Evolutionary conservation across 2,329 filamentous ascomycete genomes (phyloP), one percentile per base, ranked within the genome.

Genomic region (Alternaria conjuncta): DNA sequence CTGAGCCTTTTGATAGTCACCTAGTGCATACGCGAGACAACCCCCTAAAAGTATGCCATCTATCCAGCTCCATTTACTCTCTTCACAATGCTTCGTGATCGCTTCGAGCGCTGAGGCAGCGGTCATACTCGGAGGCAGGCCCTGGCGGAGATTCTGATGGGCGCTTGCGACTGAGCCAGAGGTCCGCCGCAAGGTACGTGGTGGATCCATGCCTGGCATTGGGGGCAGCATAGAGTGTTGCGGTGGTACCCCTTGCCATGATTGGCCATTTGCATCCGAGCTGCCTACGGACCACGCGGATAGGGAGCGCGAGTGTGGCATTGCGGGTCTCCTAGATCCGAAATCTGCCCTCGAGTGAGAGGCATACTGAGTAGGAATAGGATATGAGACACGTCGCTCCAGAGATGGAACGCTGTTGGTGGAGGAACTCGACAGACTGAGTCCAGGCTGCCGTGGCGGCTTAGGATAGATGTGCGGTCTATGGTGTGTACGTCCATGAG

Each of bases 31-130:
- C 54, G 95, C 91, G 61, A 99, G 84, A 81, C 96, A 98, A 3
- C 96, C 96, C 43, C 92, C 93, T 7, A 98, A 84, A 43, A 98
- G 84, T 84, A 98, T 94, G 3, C 96, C 96, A 75, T 98, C 95
- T 57, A 94, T 87, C 96, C 96, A 99, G 56, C 71, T 76, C 78
- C 78, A 80, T 41, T 77, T 76, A 47, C 82, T 80, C 57, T 84
- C 81, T 44, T 77, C 73, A 53, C 78, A 79, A 51, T 77, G 74
- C 41, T 76, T 76, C 4, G 73, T 77, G 36, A 81, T 78, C 6
- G 75, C 71, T 44, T 79, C 78, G 18, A 81, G 59, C 3, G 79
- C 79, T n/a, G 77, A 76, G 12, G 76, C 74, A 25, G 79, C 77
- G 4, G 71, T 78, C 72, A 78, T 74, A 60, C 75, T 79, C 15